Base-by-base conservation (phyloP, 148 eudicot genomes). In the Vaccinium corymbosum region DNA sequence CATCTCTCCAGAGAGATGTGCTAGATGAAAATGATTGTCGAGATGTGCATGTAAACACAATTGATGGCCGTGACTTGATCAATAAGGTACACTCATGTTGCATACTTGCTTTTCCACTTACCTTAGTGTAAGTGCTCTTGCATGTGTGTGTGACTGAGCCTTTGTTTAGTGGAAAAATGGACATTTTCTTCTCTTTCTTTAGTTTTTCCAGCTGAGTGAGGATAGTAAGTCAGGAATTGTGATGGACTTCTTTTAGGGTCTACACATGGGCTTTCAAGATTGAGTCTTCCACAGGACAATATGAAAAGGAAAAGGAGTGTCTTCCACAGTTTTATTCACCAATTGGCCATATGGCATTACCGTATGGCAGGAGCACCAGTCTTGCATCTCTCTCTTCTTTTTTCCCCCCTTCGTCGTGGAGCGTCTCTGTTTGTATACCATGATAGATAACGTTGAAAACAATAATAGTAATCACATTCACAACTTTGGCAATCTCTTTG, bases 1-100 rank as follows among this genome's bases (percentile, higher is more conserved):
- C 78, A 51, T 83, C 88, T 85, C 87, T 89, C 85, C 80, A 57
- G 16, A 14, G 46, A 32, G 87, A 88, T 48, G 62, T 80, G 13
- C 70, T 84, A 16, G 87, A 82, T n/a, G 86, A 86, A 53, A 88
- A 76, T 61, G 86, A 75, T 71, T 84, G 87, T 81, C 87, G 82
- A 83, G 87, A 92, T 87, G 89, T 87, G 73, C 91, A 84, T 81
- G 75, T 86, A 35, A 88, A 74, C 84, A 84, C 80, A 81, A 90
- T 85, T 79, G 78, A 77, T 64, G 88, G 76, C 71, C 83, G 89
- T 56, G 64, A 57, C 83, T 77, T 84, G 25, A 79, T 32, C 62
- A 80, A 89, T 79, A 76, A 93, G 96, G 96, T 88, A 84, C 55
- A 90, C 80, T 82, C 53, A 13, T 73, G 79, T 64, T 53, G n/a